These are phyloP conservation scores for Aspergillus conjunctus DNA, from an alignment of 495 filamentous ascomycete species.

Conservation along the genomic window DNA sequence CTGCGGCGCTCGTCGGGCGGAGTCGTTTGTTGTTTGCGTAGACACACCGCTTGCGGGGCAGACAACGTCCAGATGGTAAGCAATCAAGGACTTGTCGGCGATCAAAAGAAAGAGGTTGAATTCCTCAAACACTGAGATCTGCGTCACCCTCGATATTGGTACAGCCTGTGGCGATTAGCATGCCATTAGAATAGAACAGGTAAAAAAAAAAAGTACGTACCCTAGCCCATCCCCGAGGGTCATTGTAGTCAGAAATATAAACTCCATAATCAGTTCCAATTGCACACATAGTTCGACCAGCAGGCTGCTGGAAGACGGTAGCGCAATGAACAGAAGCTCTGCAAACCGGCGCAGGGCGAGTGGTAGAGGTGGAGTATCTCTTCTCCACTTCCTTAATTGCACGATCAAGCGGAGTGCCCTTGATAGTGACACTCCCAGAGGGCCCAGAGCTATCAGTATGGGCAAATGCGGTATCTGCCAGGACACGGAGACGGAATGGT, in stretches of 20 bases:
- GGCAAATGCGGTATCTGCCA: conserved; percentile 89
- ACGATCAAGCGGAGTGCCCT: conserved; percentile 87
- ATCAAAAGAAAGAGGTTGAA: conserved; percentile 91
- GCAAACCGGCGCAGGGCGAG: conserved; percentile 75
- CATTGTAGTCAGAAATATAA: conserved; percentile 78
- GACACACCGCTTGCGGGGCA: conserved; percentile 70
- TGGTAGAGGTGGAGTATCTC: conserved; percentile 61
- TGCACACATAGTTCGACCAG: conserved; percentile 83
- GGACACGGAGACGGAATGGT: conserved; percentile 87
- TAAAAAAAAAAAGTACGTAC: conserved; percentile 50
- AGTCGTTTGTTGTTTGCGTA: conserved; percentile 56
- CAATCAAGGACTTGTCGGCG: conserved; percentile 86
- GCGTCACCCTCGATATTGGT: conserved; percentile 73
- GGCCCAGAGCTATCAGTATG: conserved; percentile 64
- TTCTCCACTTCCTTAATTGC: conserved; percentile 87
- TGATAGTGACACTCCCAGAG: conserved; percentile 65
- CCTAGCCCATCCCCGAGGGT: conserved; percentile 86
- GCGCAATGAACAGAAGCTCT: conserved; percentile 88
- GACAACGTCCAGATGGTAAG: conserved; percentile 90
- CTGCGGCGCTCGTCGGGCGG: conserved; percentile 76
- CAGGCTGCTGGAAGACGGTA: conserved; percentile 76
- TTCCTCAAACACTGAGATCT: conserved; percentile 93
- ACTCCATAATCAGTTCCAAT: conserved; percentile 96
- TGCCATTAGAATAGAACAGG: neutral
- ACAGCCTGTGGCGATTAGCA: conserved; percentile 60